A percentile compares a stretch with the other conserved stretches of the same genome.
Conservation (phyloP, 805 yeast genomes). For the Zygosaccharomyces lentus region DNA sequence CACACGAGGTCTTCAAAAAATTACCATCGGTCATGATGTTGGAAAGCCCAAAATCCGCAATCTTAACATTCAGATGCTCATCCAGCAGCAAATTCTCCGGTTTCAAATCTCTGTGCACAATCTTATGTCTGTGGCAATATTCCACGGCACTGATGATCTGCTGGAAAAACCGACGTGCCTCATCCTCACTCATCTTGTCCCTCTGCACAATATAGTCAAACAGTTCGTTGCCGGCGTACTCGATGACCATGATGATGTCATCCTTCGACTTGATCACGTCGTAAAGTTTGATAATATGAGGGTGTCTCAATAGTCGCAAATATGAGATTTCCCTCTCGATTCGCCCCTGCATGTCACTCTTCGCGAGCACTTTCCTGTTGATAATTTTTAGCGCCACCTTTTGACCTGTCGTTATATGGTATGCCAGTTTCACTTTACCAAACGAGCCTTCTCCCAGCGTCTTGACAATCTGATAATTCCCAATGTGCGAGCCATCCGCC, state of each 20-base stretch:
- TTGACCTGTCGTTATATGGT: constrained; percentile 86
- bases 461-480: constrained; percentile 88
- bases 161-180: constrained; percentile 90
- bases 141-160: constrained; percentile 96
- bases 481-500: constrained; percentile 53
- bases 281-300: constrained; percentile 90
- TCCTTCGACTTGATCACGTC: constrained; percentile 94
- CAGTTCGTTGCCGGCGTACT: constrained; percentile 92
- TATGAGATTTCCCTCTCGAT: constrained; percentile 93
- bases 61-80: constrained; percentile 86
- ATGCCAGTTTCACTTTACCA: constrained; percentile 91
- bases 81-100: constrained; percentile 91
- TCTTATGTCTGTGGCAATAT: constrained; percentile 93
- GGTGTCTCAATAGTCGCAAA: constrained; percentile 82
- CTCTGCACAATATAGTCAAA: constrained; percentile 93
- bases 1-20: constrained; percentile 90
- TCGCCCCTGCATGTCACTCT: constrained; percentile 95
- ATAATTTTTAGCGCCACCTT: constrained; percentile 90
- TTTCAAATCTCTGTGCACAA: constrained; percentile 93
- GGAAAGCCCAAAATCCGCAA: constrained; percentile 92
- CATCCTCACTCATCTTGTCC: constrained; percentile 87
- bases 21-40: constrained; percentile 98
- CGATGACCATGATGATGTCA: constrained; percentile 96
- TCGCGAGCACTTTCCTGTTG: constrained; percentile 86
- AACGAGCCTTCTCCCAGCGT: constrained; percentile 95